Evolutionary conservation across 371 early-diverging fungal genomes (phyloP).

Genomic region (Synchytrium microbalum): DNA sequence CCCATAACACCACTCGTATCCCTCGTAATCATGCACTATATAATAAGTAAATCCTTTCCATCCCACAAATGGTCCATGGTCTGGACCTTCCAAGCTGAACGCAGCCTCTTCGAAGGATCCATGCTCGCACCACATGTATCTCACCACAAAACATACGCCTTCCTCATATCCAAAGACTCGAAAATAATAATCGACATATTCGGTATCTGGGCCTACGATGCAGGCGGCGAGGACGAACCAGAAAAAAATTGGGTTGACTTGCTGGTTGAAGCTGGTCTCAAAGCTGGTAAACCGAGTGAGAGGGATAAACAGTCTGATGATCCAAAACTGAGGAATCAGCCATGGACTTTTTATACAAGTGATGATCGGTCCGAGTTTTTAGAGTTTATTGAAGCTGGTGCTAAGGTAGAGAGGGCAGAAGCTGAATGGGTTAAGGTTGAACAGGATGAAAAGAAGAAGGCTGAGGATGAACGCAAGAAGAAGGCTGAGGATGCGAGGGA

Average conservation of each 20-base stretch:
- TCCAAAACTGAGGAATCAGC: neutral
- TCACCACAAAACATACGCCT: neutral
- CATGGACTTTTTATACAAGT: conserved; percentile 1
- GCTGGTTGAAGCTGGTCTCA: neutral
- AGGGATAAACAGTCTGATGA: neutral
- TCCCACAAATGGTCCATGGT: neutral
- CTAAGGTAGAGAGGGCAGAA: neutral
- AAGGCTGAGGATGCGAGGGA: conserved; percentile 5
- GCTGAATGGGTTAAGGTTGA: neutral
- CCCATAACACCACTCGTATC: neutral
- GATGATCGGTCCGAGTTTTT: neutral
- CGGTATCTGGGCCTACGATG: neutral
- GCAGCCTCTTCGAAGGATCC: neutral
- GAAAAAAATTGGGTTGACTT: neutral
- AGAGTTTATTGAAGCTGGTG: neutral
- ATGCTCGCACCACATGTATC: neutral
- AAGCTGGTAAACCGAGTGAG: neutral
- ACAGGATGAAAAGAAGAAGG: conserved; percentile 8
- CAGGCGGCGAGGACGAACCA: neutral
- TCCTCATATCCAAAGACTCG: neutral
- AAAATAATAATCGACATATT: conserved; percentile 2
- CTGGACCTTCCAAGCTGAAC: neutral
- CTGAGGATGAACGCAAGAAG: conserved; percentile 7
- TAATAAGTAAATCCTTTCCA: neutral
- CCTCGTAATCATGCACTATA: conserved; percentile 1